These are phyloP conservation scores for Parietaria judaica DNA, from an alignment of 306 rosid genomes.

Conservation along the genomic window DNA sequence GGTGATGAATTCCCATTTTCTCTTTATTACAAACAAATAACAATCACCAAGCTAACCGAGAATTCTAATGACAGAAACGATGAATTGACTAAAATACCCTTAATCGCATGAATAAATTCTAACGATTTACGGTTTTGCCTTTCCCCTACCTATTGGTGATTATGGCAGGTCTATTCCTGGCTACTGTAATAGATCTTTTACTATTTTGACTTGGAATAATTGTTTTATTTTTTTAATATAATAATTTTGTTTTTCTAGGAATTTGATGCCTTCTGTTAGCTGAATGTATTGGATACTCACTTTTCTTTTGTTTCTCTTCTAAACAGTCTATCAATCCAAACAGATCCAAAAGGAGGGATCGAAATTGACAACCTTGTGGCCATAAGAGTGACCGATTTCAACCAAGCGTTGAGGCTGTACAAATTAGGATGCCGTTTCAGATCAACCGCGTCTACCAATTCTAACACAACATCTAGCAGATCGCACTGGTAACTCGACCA, in stretches of 20 bases:
- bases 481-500: slow-evolving; percentile 29
- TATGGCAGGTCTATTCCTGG: no score
- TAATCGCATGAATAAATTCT: no score
- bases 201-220: no score
- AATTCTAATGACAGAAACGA: no score
- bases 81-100: no score
- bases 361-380: slow-evolving; percentile 34
- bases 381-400: slow-evolving; percentile 24
- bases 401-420: slow-evolving; percentile 30
- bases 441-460: slow-evolving; percentile 33
- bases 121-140: no score
- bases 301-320: slow-evolving; percentile 1
- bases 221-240: no score
- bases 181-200: no score
- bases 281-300: slow-evolving; percentile 1
- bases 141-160: no score
- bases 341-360: slow-evolving; percentile 28
- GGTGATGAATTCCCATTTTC: no score
- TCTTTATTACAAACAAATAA: no score
- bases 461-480: slow-evolving; percentile 32
- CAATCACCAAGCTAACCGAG: no score
- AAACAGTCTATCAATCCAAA: slow-evolving; percentile 26
- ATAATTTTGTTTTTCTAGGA: neutral
- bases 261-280: neutral
- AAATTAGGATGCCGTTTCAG: slow-evolving; percentile 29